Evolutionary conservation across 2,329 filamentous ascomycete species (phyloP), one percentile per base, ranked within the genome.

Genomic region (Cryphonectria carpinicola): DNA sequence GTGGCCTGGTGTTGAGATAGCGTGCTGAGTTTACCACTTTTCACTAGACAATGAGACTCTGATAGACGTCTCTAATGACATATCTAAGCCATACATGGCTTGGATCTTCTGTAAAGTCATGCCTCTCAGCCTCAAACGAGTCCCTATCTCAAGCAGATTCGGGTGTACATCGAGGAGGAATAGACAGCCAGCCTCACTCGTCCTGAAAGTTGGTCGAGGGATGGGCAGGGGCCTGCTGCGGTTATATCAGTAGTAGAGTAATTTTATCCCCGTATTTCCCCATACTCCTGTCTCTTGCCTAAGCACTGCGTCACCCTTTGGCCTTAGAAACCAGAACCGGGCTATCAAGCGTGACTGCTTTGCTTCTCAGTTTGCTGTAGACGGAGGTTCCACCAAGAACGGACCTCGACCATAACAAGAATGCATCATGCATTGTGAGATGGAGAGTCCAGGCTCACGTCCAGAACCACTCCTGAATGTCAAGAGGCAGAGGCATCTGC

Each of bases 391-490:
- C n/a, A 8, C 46, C 46, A 25, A 25, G 49, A 52, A 52, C 43
- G 6, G 17, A 13, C 43, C 5, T 46, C 43, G 17, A 22, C 13
- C 4, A 32, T 32, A 32, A 32, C 32, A 32, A 3, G 32, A 32
- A 46, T 54, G n/a, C 52, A 56, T 56, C 14, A 8, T 35, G 28
- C 25, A 3, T 32, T 10, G 39, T 39, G 37, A 39, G 37, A 39
- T 11, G 37, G 37, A 39, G 5, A 49, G 7, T 4, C 17, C 17
- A 8, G 19, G 13, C 37, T 25, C 28, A 54, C 14, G 37, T 39
- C 70, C 70, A 71, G 41, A 71, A 70, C 4, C 56, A 64, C 19
- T 14, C 49, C 35, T 65, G 64, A n/a, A 71, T 17, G 6, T 64
- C 64, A 25, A 37, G n/a, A 11, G 70, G 70, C 25, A 71, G 37